Conservation (phyloP, 1,139 yeast species). For the Yamadazyma mexicana region DNA sequence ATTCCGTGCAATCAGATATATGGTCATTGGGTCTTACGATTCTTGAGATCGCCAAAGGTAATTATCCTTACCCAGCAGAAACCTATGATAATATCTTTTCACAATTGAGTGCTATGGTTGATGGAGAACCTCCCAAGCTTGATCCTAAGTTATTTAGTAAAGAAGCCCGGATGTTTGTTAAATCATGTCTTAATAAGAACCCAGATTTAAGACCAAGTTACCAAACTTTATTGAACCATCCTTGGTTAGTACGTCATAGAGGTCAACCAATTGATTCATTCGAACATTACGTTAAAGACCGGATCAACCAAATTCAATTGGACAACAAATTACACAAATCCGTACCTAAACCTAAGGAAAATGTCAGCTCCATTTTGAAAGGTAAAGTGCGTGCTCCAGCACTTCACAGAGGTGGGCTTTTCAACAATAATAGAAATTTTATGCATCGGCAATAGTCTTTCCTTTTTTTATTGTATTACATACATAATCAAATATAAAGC, state of each 20-base stretch:
- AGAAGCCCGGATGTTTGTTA: constrained; percentile 83
- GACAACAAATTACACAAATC: constrained; percentile 11
- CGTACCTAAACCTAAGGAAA: constrained; percentile 24
- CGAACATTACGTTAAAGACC: constrained; percentile 36
- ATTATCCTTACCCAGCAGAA: constrained; percentile 94
- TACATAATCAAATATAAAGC: neutral
- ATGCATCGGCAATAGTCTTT: constrained; percentile 6
- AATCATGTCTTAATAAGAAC: constrained; percentile 73
- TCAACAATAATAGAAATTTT: constrained; percentile 14
- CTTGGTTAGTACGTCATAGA: constrained; percentile 67
- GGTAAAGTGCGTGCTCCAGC: constrained; percentile 45
- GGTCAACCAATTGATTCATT: constrained; percentile 28
- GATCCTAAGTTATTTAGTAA: constrained; percentile 54
- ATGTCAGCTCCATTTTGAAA: constrained; percentile 37
- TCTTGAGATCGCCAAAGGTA: constrained; percentile 85
- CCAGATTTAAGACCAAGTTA: constrained; percentile 87
- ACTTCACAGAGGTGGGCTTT: constrained; percentile 43
- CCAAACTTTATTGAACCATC: constrained; percentile 68
- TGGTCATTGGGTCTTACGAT: constrained; percentile 95
- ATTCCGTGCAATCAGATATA: constrained; percentile 92
- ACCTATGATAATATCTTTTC: constrained; percentile 87
- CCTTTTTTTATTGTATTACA: neutral
- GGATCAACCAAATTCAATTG: constrained; percentile 26
- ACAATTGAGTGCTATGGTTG: constrained; percentile 93
- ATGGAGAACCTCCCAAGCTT: constrained; percentile 88